Percentiles rank a stretch among this genome's conserved stretches.
These are phyloP conservation scores for Drechslerella dactyloides DNA, from an alignment of 2,329 filamentous ascomycete genomes.

Conservation along the genomic window DNA sequence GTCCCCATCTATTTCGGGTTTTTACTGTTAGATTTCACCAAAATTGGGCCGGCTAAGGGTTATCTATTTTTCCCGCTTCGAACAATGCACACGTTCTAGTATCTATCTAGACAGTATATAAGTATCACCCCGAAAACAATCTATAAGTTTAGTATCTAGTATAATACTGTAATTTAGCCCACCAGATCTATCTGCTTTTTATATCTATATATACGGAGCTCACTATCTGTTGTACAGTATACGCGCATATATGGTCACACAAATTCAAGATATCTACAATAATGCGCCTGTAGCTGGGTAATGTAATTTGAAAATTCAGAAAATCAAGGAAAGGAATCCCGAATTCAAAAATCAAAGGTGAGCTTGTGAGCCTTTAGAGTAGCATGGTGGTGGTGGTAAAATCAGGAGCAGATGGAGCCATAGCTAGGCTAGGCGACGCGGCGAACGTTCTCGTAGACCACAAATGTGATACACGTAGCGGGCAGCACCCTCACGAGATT, in stretches of 20 bases:
- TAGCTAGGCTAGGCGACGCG: conserved; percentile 22
- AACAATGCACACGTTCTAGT: conserved; percentile 6
- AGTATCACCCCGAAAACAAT: background rate
- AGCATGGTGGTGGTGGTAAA: too few relatives aligned
- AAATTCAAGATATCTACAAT: background rate
- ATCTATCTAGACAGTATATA: background rate
- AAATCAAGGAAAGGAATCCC: too few relatives aligned
- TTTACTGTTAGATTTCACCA: conserved; percentile 56
- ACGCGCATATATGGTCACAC: background rate
- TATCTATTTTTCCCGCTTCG: conserved; percentile 20
- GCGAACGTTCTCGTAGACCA: conserved; percentile 95
- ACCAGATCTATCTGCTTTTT: background rate
- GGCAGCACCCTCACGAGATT: conserved; percentile 91
- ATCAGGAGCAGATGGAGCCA: background rate
- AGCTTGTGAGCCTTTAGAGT: too few relatives aligned
- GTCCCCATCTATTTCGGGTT: conserved; percentile 50
- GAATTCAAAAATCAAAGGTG: too few relatives aligned
- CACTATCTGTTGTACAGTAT: background rate
- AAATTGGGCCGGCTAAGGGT: conserved; percentile 57
- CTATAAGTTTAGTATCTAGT: background rate
- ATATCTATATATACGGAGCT: background rate
- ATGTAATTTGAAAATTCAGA: too few relatives aligned
- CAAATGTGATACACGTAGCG: conserved; percentile 92
- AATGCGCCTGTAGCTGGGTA: too few relatives aligned
- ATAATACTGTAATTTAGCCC: background rate